Conservation (phyloP, 805 yeast genomes). For the Myxozyma mucilagina region DNA sequence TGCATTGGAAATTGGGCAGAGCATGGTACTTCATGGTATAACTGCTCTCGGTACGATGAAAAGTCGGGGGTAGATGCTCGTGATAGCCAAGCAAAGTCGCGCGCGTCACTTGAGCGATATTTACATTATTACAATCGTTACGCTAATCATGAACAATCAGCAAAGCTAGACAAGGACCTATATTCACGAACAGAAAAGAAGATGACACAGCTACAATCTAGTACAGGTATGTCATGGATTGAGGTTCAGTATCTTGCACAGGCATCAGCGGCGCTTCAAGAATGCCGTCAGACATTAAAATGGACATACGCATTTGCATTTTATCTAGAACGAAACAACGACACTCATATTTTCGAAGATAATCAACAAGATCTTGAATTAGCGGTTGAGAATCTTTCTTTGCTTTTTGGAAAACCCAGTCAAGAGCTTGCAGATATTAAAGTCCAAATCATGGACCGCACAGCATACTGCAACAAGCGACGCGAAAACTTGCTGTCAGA, state of each 20-base stretch:
- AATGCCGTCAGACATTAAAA: constrained; percentile 73
- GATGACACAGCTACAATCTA: constrained; percentile 65
- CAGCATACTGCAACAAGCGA: constrained; percentile 47
- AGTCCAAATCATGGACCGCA: constrained; percentile 46
- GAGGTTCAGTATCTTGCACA: constrained; percentile 83
- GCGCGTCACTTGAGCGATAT: constrained; percentile 60
- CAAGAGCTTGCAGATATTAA: constrained; percentile 44
- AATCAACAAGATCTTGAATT: constrained; percentile 64
- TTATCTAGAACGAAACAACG: constrained; percentile 54
- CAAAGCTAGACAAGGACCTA: constrained; percentile 66
- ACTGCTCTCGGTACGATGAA: constrained; percentile 62
- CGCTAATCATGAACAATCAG: constrained; percentile 72
- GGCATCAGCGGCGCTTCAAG: constrained; percentile 61
- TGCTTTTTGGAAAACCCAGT: constrained; percentile 51
- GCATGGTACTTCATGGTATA: constrained; percentile 65
- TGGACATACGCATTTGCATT: constrained; percentile 89
- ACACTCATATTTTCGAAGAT: constrained; percentile 65
- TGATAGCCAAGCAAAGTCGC: constrained; percentile 47
- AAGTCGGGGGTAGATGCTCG: constrained; percentile 45
- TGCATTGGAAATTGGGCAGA: constrained; percentile 74
- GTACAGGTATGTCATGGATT: constrained; percentile 72
- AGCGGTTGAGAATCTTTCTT: constrained; percentile 69
- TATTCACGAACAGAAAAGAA: constrained; percentile 62
- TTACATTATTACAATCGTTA: constrained; percentile 74
- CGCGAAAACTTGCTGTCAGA: constrained; percentile 47